phyloP scores from a whole-genome alignment of 768 basidiomycete genomes.

The Neoboletus magnificus region DNA sequence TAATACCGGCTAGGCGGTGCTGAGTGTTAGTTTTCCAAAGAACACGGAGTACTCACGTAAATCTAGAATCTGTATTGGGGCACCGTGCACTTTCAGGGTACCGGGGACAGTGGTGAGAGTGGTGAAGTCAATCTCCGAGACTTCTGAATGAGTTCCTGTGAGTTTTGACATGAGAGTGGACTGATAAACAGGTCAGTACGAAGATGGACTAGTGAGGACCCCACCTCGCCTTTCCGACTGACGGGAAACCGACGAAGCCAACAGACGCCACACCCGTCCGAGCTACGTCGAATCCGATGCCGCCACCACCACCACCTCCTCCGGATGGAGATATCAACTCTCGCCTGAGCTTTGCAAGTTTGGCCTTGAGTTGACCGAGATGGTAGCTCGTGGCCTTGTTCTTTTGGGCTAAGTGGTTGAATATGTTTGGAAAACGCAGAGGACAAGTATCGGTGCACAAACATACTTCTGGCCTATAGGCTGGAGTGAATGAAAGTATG shows the following conservation, averaged over 20 bases:
- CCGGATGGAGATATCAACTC: constrained; percentile 81
- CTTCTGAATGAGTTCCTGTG: constrained; percentile 95
- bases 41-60: constrained; percentile 55
- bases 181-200: constrained; percentile 36
- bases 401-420: constrained; percentile 69
- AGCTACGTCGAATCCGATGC: constrained; percentile 96
- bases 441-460: constrained; percentile 11
- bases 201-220: constrained; percentile 1
- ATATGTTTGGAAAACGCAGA: constrained; percentile 8
- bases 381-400: constrained; percentile 97
- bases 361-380: constrained; percentile 95
- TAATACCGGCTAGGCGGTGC: constrained; percentile 75
- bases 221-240: constrained; percentile 79
- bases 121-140: constrained; percentile 96
- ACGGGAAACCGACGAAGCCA: constrained; percentile 89
- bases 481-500: constrained; percentile 27
- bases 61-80: constrained; percentile 93
- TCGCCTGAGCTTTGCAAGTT: constrained; percentile 93
- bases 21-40: constrained; percentile 9
- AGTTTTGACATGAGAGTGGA: constrained; percentile 93
- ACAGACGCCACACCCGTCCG: constrained; percentile 97
- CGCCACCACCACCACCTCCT: constrained; percentile 83
- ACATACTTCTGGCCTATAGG: constrained; percentile 74
- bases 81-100: constrained; percentile 91
- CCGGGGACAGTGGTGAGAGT: constrained; percentile 95